A percentile compares a stretch with the other conserved stretches of the same genome.
Evolutionary conservation across 2,329 filamentous ascomycete genomes (phyloP).

Genomic region (Trichoderma brevicompactum): DNA sequence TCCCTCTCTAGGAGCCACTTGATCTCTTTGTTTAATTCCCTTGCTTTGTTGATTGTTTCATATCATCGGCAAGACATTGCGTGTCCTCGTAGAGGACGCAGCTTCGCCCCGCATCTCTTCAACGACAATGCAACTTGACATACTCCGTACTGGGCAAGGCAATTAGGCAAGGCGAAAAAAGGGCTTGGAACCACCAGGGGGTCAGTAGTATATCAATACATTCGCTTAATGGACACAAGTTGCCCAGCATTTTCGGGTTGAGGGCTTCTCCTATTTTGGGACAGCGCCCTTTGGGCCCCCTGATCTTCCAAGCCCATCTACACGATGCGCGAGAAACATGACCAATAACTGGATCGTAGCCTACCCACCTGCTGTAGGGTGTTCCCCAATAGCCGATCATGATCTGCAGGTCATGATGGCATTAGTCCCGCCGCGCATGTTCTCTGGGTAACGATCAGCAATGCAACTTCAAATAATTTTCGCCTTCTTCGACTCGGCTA

Average conservation of each 20-base stretch:
- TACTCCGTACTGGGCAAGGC: neutral
- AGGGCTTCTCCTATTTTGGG: neutral
- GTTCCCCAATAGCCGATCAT: slow-evolving; percentile 2
- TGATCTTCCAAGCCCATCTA: neutral
- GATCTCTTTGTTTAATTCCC: neutral
- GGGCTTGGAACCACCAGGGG: neutral
- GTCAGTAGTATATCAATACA: neutral
- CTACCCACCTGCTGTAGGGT: neutral
- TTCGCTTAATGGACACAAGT: neutral
- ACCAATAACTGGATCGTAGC: neutral
- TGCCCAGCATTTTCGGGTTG: neutral
- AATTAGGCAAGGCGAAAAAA: neutral
- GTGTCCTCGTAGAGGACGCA: too few species aligned
- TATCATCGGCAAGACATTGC: neutral
- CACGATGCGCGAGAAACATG: neutral
- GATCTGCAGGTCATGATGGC: slow-evolving; percentile 17
- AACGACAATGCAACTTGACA: neutral
- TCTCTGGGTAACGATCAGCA: slow-evolving; percentile 5
- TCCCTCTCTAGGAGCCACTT: neutral
- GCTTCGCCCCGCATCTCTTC: neutral
- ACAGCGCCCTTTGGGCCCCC: neutral
- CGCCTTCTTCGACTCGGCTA: neutral
- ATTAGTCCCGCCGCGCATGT: neutral
- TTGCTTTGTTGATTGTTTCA: neutral
- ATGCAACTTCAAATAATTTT: neutral